Evolutionary conservation across 192 early-diverging fungal genomes (phyloP).

Genomic region (Obelidium mucronatum): DNA sequence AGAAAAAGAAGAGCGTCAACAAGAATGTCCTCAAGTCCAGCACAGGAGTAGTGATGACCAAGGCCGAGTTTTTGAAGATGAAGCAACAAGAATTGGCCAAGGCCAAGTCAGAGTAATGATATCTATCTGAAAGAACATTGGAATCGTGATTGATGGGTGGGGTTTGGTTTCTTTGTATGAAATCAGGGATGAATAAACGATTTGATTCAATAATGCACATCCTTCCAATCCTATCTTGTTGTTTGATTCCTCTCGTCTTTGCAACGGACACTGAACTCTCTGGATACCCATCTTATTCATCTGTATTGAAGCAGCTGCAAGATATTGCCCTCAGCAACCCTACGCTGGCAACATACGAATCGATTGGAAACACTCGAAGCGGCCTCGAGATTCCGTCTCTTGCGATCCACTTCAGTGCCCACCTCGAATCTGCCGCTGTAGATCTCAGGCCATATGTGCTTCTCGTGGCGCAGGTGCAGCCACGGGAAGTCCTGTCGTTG

Average conservation of each 20-base stretch:
- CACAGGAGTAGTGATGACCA: conserved; percentile 33
- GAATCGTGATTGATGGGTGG: neutral
- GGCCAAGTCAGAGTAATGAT: conserved; percentile 21
- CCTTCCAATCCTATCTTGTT: too few species aligned
- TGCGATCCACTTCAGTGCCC: neutral
- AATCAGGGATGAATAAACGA: neutral
- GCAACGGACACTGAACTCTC: neutral
- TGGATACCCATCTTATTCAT: neutral
- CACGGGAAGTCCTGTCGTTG: conserved; percentile 27
- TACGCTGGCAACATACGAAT: neutral
- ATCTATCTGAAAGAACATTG: neutral
- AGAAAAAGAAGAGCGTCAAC: conserved; percentile 17
- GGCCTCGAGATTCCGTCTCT: conserved; percentile 18
- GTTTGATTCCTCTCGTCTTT: too few species aligned
- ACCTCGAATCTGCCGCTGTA: conserved; percentile 2
- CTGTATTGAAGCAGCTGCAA: neutral
- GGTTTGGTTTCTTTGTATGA: neutral
- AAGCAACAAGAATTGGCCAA: conserved; percentile 27
- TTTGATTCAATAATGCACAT: neutral
- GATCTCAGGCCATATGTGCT: conserved; percentile 23
- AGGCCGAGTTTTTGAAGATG: conserved; percentile 32
- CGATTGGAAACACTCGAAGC: conserved; percentile 3
- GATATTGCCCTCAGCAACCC: neutral
- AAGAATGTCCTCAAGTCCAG: conserved; percentile 9
- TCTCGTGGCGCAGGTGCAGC: conserved; percentile 21